A percentile compares a stretch with the other conserved stretches of the same genome.
Conservation (phyloP, 495 filamentous ascomycete genomes). For the Cairneyella variabilis region DNA sequence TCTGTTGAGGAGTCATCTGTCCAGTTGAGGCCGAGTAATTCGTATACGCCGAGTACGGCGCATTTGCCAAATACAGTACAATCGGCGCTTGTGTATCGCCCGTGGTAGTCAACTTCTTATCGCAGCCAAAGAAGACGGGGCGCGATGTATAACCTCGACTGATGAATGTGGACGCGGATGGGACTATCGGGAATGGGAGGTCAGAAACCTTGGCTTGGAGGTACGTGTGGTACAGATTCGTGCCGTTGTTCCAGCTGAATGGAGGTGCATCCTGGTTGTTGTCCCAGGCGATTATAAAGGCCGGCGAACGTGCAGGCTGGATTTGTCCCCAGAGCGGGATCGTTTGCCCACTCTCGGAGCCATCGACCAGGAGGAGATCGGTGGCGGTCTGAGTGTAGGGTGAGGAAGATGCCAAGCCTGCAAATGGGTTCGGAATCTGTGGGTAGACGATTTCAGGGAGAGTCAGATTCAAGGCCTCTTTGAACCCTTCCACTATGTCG, state of each 20-base stretch:
- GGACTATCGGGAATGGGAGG: conserved; percentile 13
- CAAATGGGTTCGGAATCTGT: conserved; percentile 12
- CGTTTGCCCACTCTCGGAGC: conserved; percentile 6
- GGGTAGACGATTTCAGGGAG: neutral
- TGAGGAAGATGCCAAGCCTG: neutral
- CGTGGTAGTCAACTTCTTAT: conserved; percentile 7
- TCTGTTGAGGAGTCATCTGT: neutral
- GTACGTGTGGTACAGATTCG: conserved; percentile 15
- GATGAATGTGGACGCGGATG: neutral
- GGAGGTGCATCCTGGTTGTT: conserved; percentile 7
- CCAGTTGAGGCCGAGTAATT: conserved; percentile 2
- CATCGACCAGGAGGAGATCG: conserved; percentile 12
- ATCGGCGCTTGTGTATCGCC: conserved; percentile 4
- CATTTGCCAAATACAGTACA: conserved; percentile 14
- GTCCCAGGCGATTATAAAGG: conserved; percentile 17
- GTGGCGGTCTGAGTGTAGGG: neutral
- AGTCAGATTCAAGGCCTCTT: neutral
- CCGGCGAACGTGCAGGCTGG: conserved; percentile 2
- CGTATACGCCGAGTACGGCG: conserved; percentile 5
- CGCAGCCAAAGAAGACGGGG: conserved; percentile 17
- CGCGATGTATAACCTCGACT: neutral
- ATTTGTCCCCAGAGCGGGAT: conserved; percentile 11
- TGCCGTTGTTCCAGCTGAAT: conserved; percentile 15
- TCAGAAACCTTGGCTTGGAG: conserved; percentile 3
- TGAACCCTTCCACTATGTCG: neutral